Evolutionary conservation across 257 asterid species (phyloP).

Genomic region (Leptodermis oblonga): DNA sequence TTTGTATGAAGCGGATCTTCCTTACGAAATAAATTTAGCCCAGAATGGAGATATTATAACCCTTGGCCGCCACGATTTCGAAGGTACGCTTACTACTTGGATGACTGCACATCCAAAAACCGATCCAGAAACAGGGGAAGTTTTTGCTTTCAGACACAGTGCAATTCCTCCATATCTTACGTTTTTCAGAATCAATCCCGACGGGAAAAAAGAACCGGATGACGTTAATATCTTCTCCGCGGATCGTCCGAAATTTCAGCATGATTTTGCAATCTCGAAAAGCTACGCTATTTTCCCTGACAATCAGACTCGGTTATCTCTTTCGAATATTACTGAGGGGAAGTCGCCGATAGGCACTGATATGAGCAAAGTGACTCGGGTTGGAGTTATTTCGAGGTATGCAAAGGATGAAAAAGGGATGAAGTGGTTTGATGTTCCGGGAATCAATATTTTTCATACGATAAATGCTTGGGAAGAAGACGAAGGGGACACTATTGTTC

Average conservation of each 20-base stretch:
- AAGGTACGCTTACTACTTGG: constrained; percentile 42
- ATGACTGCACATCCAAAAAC: constrained; percentile 89
- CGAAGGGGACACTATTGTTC: constrained; percentile 46
- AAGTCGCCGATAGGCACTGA: constrained; percentile 50
- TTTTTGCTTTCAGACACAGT: constrained; percentile 71
- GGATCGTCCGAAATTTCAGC: constrained; percentile 53
- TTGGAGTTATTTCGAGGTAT: constrained; percentile 60
- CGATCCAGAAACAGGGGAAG: constrained; percentile 52
- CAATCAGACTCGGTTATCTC: constrained; percentile 60
- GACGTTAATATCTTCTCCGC: constrained; percentile 74
- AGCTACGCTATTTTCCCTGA: constrained; percentile 64
- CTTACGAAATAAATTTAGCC: constrained; percentile 43
- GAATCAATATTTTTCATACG: constrained; percentile 48
- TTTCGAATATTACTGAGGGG: constrained; percentile 43
- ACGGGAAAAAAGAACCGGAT: constrained; percentile 50
- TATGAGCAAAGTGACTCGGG: constrained; percentile 48
- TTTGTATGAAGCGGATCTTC: constrained; percentile 72
- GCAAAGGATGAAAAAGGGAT: constrained; percentile 56
- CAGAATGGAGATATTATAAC: constrained; percentile 56
- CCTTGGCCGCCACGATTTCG: constrained; percentile 58
- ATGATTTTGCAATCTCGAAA: constrained; percentile 72
- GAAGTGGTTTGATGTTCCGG: constrained; percentile 71
- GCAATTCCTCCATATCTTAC: constrained; percentile 63
- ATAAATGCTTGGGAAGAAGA: too few relatives aligned
- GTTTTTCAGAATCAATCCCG: constrained; percentile 41